Evolutionary conservation across 306 rosid species (phyloP), one percentile per base, ranked within the genome.

Genomic region (Casuarina glauca): DNA sequence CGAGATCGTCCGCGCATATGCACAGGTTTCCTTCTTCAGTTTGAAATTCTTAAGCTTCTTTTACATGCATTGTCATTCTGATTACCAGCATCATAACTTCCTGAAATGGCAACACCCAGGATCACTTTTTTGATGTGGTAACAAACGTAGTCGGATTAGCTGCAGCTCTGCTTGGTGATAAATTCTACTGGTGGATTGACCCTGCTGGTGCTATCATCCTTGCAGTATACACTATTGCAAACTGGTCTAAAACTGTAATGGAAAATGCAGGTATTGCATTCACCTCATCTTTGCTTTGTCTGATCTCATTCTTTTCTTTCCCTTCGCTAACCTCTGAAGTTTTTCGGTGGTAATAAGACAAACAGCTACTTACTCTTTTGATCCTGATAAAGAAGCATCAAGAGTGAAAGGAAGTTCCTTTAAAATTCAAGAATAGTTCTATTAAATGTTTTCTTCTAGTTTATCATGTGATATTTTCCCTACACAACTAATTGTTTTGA

Each of bases 61-160:
- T 55, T 5, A 17, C 48, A 17, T 42, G 41, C 75, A 41, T 81
- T 7, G 15, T 0, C 48, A 58, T 54, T 81, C 38, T 44, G 32
- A 26, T 17, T 53, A 35, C 15, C 60, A 4, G 60, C 49, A 69
- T 35, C 52, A 15, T 81, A 62, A 76, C 80, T 76, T 76, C 17
- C 20, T 69, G 19, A 11, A 38, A 57, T 77, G 35, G 49, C 61
- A 35, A 70, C 71, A 55, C 54, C 69, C 97, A 95, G 98, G 98
- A 95, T 91, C 99, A 96, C 78, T 91, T 89, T 83, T 96, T 96
- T 39, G 99, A 96, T 86, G 98, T 96, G 58, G 83, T 96, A 63
- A 96, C 99, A 52, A 96, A 96, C 73, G 86, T 96, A 10, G 90
- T 91, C 44, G 99, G 99, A 66, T 81, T 96, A 77, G 74, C 84